These are phyloP conservation scores for Elaeis oleifera DNA, from an alignment of 202 grass and related monocot genomes.

Conservation along the genomic window DNA sequence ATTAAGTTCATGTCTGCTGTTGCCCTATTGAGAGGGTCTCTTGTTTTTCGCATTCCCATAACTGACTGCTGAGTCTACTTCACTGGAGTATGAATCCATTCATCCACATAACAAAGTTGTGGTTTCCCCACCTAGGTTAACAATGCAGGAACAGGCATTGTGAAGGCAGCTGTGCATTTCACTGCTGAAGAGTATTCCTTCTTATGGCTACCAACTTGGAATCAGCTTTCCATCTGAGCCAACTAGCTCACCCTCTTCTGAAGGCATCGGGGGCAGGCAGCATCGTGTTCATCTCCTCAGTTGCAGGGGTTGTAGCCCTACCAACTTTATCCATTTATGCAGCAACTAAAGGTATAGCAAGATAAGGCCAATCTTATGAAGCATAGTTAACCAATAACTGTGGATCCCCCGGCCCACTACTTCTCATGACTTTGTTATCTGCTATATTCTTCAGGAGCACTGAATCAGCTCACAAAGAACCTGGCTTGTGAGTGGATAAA, in stretches of 20 bases:
- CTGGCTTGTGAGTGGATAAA: neutral
- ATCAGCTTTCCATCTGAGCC: conserved; percentile 38
- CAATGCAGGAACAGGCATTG: conserved; percentile 35
- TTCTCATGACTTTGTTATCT: neutral
- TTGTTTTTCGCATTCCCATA: too few species aligned
- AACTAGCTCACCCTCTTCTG: too few species aligned
- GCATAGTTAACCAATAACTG: too few species aligned
- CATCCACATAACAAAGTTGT: too few species aligned
- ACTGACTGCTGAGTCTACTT: too few species aligned
- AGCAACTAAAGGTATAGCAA: neutral
- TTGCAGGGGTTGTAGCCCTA: neutral
- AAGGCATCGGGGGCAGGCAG: too few species aligned
- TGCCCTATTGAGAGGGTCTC: too few species aligned
- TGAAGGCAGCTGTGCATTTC: conserved; percentile 22
- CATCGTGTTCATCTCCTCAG: too few species aligned
- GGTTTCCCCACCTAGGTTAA: conserved; percentile 25
- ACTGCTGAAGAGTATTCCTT: conserved; percentile 26
- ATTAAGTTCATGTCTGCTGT: too few species aligned
- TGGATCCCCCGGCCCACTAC: neutral
- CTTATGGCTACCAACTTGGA: conserved; percentile 52
- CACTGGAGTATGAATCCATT: too few species aligned
- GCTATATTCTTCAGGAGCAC: neutral
- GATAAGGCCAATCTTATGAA: neutral
- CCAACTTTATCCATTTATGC: neutral
- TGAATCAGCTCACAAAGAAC: neutral